Evolutionary conservation across 306 rosid species (phyloP).

Genomic region (Cicer chorassanicum): DNA sequence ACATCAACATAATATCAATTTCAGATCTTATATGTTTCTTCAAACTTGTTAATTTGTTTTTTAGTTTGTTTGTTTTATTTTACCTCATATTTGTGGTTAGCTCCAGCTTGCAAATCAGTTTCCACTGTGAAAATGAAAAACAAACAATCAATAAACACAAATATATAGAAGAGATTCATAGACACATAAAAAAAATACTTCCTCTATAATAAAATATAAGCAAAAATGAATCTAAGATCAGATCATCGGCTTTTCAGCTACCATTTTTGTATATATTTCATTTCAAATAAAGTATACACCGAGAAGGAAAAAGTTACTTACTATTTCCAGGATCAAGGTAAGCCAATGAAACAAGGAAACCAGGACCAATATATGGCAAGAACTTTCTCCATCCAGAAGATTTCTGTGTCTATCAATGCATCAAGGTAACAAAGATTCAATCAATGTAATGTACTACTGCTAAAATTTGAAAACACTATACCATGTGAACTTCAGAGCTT

Average conservation of each 20-base stretch:
- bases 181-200: background rate
- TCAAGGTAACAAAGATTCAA: background rate
- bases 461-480: background rate
- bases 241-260: too few relatives aligned
- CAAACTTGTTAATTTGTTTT: background rate
- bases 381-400: conserved; percentile 77
- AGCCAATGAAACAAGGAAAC: conserved; percentile 89
- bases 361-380: conserved; percentile 71
- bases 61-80: background rate
- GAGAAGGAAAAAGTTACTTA: conserved; percentile 48
- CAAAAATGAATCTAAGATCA: background rate
- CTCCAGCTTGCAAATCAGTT: conserved; percentile 97
- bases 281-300: too few relatives aligned
- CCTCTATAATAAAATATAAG: background rate
- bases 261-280: too few relatives aligned
- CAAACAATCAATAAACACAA: background rate
- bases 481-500: too few relatives aligned
- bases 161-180: background rate
- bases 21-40: background rate
- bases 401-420: conserved; percentile 44
- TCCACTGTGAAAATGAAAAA: conserved; percentile 63
- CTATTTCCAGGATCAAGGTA: conserved; percentile 94
- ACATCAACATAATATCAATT: background rate
- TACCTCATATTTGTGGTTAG: conserved; percentile 82
- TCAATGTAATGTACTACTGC: conserved; percentile 13